Evolutionary conservation across 768 basidiomycete genomes (phyloP), one percentile per base, ranked within the genome.

Genomic region (Lactarius evosmus): DNA sequence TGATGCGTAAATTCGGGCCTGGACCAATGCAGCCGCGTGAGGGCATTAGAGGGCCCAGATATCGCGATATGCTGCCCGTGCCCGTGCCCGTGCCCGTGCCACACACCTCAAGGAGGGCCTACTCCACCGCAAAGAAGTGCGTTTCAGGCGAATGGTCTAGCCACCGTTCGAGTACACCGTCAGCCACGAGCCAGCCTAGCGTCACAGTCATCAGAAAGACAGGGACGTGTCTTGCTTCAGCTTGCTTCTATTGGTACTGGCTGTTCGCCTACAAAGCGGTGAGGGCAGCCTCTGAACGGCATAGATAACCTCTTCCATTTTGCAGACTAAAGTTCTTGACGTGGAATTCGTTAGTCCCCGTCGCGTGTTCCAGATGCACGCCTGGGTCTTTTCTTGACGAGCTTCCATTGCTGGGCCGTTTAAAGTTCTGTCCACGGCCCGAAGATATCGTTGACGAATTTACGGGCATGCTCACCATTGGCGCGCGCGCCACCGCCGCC

Each of bases 321-420:
- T 11, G 16, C 22, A 46, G 22, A 34, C n/a, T 14, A 49, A 27
- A 25, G 44, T 46, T 57, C 30, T 32, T 30, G n/a, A 57, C 11
- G 40, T 19, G 27, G 44, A 17, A 44, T 34, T 46, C 44, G 46
- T 44, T 44, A 58, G 57, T 58, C 30, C 32, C 29, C 41, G 19
- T 58, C 19, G 30, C 56, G 22, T 22, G 14, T 29, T 57, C 32
- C 57, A 16, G 32, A 49, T n/a, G n/a, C 30, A 33, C 7, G 19
- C n/a, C 12, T 44, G 19, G 30, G 32, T 27, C 29, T 19, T 19
- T 14, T 57, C 16, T 17, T 11, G 29, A 38, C 29, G 19, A 27
- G 40, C 40, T 57, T 57, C 56, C 40, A 57, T 57, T 41, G 27
- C n/a, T n/a, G 4, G 36, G 32, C 22, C 57, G 30, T 33, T 32